Evolutionary conservation across 177 flowering plant genomes (phyloP).

Genomic region (Vitis hybrid): DNA sequence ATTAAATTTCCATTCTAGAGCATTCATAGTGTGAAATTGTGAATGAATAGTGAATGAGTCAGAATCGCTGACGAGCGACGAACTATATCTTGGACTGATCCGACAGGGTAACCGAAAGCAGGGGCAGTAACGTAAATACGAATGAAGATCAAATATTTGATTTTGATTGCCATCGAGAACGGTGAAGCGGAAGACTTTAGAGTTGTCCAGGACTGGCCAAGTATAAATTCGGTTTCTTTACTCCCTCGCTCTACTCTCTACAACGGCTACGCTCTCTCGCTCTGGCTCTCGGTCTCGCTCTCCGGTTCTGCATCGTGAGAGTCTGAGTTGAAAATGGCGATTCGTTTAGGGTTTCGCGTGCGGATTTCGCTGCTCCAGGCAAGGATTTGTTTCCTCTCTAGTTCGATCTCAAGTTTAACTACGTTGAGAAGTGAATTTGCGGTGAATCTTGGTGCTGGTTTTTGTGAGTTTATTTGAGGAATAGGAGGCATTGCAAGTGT

Average conservation of each 20-base stretch:
- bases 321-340: background rate
- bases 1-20: too few relatives aligned
- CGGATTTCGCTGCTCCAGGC: slow-evolving; percentile 18
- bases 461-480: too few relatives aligned
- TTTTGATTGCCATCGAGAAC: background rate
- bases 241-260: background rate
- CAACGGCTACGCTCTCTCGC: background rate
- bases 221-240: background rate
- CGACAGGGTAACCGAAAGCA: too few relatives aligned
- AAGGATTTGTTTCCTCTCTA: slow-evolving; percentile 4
- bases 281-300: slow-evolving; percentile 7
- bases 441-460: too few relatives aligned
- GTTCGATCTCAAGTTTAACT: background rate
- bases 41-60: too few relatives aligned
- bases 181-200: background rate
- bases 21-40: too few relatives aligned
- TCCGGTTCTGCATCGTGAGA: background rate
- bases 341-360: slow-evolving; percentile 12
- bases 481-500: too few relatives aligned
- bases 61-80: too few relatives aligned
- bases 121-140: too few relatives aligned
- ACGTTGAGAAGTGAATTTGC: too few relatives aligned
- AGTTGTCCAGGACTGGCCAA: background rate
- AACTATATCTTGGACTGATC: too few relatives aligned
- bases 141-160: background rate